Base-by-base conservation (phyloP, 352 stramenopile genomes). In the Aphanomyces cochlioides region DNA sequence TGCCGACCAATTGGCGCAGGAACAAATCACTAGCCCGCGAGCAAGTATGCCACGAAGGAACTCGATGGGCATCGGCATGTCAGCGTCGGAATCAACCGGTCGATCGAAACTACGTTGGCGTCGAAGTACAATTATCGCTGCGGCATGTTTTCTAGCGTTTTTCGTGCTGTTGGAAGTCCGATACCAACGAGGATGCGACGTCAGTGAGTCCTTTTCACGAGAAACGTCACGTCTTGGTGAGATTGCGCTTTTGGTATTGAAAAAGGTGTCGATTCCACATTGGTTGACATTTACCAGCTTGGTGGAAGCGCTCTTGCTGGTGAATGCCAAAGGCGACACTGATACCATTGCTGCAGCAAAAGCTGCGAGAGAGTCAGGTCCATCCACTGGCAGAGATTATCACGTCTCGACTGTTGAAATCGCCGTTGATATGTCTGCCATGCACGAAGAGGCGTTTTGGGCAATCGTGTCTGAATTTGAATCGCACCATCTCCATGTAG, bases 181-280 rank as follows among this genome's bases (percentile, higher is more conserved):
- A 17, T 69, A 69, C 37, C 63, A 61, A 37, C 63, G 43, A 47
- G 63, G 63, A 66, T 69, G 63, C 50, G 45, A 47, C 13, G 63
- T 69, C n/a, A 69, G 63, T 47, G 45, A 61, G 21, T 37, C 63
- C 4, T 69, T 57, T 43, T 69, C 63, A 7, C 34, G 63, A 48
- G 37, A 47, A 6, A 69, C 63, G 40, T 69, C 63, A 5, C 63
- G 47, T 13, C 57, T 69, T 40, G 63, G 63, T 47, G 63, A 56
- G 3, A 47, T 69, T 28, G 48, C 63, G 21, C 37, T 69, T 4
- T 69, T 47, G 7, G 63, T 61, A 17, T 40, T 69, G 3, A 28
- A 47, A 7, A 47, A 61, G 7, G n/a, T 36, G 34, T 36, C 28
- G 12, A 34, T 64, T 17, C 57, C 45, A n/a, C 63, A 69, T 19